phyloP scores from a whole-genome alignment of 1,139 yeast genomes.

The Magnusiomyces sp. region DNA sequence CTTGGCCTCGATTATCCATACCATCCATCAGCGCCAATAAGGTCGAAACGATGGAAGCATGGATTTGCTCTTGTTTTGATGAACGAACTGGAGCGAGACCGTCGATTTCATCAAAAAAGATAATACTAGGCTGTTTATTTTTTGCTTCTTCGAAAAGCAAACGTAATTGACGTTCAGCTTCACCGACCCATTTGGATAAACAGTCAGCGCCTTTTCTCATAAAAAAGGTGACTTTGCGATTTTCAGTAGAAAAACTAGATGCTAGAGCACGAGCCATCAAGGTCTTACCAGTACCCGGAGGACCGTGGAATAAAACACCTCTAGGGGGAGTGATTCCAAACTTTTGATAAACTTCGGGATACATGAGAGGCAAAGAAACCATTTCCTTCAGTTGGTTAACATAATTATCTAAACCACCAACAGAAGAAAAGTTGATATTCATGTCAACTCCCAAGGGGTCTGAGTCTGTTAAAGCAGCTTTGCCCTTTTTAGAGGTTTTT shows the following conservation, averaged over 20 bases:
- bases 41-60: constrained; percentile 94
- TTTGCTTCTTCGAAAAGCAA: constrained; percentile 91
- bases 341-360: constrained; percentile 87
- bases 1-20: constrained; percentile 96
- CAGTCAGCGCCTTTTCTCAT: constrained; percentile 99
- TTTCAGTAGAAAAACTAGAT: constrained; percentile 80
- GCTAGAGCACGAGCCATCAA: constrained; percentile 97
- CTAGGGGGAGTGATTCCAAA: constrained; percentile 94
- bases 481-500: constrained; percentile 32
- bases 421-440: constrained; percentile 80
- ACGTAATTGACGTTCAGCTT: constrained; percentile 91
- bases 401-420: constrained; percentile 89
- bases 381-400: constrained; percentile 91
- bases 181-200: constrained; percentile 97
- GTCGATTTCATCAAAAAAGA: constrained; percentile 94
- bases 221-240: constrained; percentile 81
- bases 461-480: constrained; percentile 69
- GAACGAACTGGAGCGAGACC: constrained; percentile 97
- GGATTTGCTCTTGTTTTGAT: constrained; percentile 94
- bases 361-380: constrained; percentile 88
- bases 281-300: constrained; percentile 99
- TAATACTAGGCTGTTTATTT: constrained; percentile 90
- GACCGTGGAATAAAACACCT: constrained; percentile 97
- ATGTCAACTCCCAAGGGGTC: constrained; percentile 94
- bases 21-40: constrained; percentile 96